Base-by-base conservation (phyloP, 768 basidiomycete species). In the Termitomyces sp. region DNA sequence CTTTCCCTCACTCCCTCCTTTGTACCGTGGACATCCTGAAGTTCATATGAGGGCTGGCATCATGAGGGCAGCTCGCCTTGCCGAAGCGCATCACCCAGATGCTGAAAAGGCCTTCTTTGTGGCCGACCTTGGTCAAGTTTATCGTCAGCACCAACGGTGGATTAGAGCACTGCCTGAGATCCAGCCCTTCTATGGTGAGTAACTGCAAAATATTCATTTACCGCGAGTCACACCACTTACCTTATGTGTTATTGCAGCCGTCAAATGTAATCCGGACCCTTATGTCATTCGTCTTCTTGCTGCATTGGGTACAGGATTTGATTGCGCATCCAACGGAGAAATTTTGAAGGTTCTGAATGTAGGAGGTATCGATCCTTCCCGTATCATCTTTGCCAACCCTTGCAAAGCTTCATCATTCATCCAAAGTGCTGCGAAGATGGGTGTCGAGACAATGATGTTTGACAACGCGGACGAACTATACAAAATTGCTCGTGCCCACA, bases 231-330 rank as follows among this genome's bases (percentile, higher is more conserved):
- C 46, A 56, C 59, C n/a, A 51, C 46, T 57, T 58, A 53, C n/a
- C n/a, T n/a, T 30, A 7, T 7, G 30, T 30, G 30, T 30, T 30
- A 62, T 68, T 66, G 62, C 69, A 94, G 95, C 97, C 59, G 85
- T 98, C 67, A 99, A 99, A 76, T 97, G 94, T 76, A 99, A 99
- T 76, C 96, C 97, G 20, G 96, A 98, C 67, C 94, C 95, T 4
- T 93, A 93, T 67, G 86, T 99, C 56, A 79, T 98, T 49, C 88
- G 93, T 58, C 82, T 99, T 48, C 84, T 98, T 42, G 92, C 93
- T 14, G 84, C 92, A 27, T 76, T 98, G 50, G 96, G 97, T 24
- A 78, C 91, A 3, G 95, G 95, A 14, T 99, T 99, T 74, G 97
- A 99, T 73, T 98, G 97, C 66, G 97, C 97, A 13, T 98, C 96